Conservation (phyloP, 2,329 filamentous ascomycete genomes). For the Fusarium coicis region DNA sequence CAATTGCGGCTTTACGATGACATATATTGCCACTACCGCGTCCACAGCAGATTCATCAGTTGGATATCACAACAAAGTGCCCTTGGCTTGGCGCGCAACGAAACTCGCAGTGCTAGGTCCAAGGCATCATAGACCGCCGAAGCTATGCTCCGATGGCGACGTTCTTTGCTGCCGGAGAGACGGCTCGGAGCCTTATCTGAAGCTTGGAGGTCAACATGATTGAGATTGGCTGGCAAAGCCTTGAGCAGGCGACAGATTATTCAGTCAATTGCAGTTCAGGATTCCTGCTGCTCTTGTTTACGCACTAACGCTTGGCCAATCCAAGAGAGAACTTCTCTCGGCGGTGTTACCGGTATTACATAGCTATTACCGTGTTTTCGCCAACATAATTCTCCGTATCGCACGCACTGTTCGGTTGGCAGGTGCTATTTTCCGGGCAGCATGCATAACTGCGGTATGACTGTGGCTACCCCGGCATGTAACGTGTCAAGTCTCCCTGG, state of each 20-base stretch:
- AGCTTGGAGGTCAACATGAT: not conserved
- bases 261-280: not conserved
- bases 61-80: constrained; percentile 6
- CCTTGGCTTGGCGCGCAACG: not conserved
- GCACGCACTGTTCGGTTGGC: constrained; percentile 3
- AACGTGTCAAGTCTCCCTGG: constrained; percentile 35
- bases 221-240: not conserved
- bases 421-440: not conserved
- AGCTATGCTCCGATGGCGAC: not conserved
- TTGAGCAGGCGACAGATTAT: not conserved
- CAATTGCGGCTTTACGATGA: constrained; percentile 2
- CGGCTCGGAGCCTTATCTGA: not conserved
- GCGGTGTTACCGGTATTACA: not conserved
- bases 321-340: constrained; percentile 7
- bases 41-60: not conserved
- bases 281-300: not conserved
- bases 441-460: not conserved
- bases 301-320: not conserved
- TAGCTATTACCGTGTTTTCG: not conserved
- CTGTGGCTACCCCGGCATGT: constrained; percentile 31
- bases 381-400: constrained; percentile 9
- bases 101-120: not conserved
- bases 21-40: constrained; percentile 8
- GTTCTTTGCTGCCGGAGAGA: constrained; percentile 1
- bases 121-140: constrained; percentile 10